Conservation (phyloP, 192 early-diverging fungal genomes). For the Podochytrium sp. region DNA sequence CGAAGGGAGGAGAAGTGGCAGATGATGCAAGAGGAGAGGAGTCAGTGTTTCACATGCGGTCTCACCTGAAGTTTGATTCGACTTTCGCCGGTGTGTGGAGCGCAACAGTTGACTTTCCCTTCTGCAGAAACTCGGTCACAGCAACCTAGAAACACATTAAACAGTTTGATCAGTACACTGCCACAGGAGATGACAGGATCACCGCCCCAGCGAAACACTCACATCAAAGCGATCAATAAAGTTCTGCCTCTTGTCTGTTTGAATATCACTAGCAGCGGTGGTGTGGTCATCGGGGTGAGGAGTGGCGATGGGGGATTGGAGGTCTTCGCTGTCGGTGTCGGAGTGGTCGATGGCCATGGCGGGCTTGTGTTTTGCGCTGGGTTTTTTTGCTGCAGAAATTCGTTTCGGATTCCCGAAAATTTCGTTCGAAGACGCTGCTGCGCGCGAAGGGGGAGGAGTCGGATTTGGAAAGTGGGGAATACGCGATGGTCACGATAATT, state of each 20-base stretch:
- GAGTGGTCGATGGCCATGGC: background rate
- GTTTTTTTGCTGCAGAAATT: background rate
- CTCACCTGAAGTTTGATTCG: slow-evolving; percentile 46
- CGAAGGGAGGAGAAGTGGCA: too few relatives aligned
- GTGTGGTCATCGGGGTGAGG: background rate
- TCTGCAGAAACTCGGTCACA: slow-evolving; percentile 31
- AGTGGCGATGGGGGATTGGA: background rate
- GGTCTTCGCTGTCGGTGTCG: background rate
- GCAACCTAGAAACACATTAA: slow-evolving; percentile 22
- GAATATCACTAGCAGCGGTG: background rate
- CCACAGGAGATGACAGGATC: too few relatives aligned
- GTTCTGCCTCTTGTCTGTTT: slow-evolving; percentile 15
- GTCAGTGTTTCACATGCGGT: background rate
- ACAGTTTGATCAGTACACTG: background rate
- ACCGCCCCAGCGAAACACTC: background rate
- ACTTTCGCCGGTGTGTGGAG: slow-evolving; percentile 49
- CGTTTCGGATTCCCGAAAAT: background rate
- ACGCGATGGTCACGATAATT: too few relatives aligned
- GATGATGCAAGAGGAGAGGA: background rate
- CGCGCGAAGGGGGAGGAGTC: too few relatives aligned
- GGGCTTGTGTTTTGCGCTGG: background rate
- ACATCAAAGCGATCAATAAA: slow-evolving; percentile 39
- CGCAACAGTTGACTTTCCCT: slow-evolving; percentile 36
- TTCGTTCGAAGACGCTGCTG: too few relatives aligned
- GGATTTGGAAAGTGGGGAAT: too few relatives aligned